Conservation (phyloP, 2,329 filamentous ascomycete genomes). For the Aspergillus transmontanensis region DNA sequence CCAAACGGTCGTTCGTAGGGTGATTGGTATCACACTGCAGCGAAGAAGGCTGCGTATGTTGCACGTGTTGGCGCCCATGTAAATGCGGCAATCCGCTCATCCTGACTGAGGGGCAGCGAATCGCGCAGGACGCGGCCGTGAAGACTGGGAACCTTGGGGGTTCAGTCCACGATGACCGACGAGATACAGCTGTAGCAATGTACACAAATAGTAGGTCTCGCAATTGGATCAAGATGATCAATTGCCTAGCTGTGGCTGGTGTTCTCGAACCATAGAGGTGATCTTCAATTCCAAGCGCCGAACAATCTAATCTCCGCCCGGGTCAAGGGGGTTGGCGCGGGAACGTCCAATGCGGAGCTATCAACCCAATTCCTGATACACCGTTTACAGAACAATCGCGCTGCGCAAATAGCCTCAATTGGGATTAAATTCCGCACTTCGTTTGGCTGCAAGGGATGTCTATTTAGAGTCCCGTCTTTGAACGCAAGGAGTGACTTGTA, state of each 20-base stretch:
- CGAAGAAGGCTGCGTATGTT: slow-evolving; percentile 21
- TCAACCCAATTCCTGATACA: slow-evolving; percentile 7
- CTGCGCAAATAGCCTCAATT: not conserved
- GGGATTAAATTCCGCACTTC: slow-evolving; percentile 2
- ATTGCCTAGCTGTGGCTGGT: not conserved
- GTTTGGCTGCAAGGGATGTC: slow-evolving; percentile 17
- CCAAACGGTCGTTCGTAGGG: not conserved
- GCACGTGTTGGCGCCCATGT: slow-evolving; percentile 22
- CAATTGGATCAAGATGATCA: not conserved
- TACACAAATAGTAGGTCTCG: not conserved
- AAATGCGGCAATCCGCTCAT: slow-evolving; percentile 17
- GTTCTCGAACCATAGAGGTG: slow-evolving; percentile 2
- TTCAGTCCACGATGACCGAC: not conserved
- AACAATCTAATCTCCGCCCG: slow-evolving; percentile 24
- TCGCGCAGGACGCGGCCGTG: slow-evolving; percentile 9
- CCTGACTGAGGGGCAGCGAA: slow-evolving; percentile 7
- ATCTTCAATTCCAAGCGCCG: slow-evolving; percentile 3
- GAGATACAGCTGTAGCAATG: not conserved
- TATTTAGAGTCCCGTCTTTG: slow-evolving; percentile 7
- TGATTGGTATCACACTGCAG: slow-evolving; percentile 24
- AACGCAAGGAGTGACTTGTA: slow-evolving; percentile 12
- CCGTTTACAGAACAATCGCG: slow-evolving; percentile 6
- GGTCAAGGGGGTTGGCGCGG: slow-evolving; percentile 22
- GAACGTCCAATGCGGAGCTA: slow-evolving; percentile 23
- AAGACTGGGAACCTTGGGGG: not conserved